A percentile compares a stretch with the other conserved stretches of the same genome.
Conservation (phyloP, 768 basidiomycete genomes). For the Lactifluus pinguis region DNA sequence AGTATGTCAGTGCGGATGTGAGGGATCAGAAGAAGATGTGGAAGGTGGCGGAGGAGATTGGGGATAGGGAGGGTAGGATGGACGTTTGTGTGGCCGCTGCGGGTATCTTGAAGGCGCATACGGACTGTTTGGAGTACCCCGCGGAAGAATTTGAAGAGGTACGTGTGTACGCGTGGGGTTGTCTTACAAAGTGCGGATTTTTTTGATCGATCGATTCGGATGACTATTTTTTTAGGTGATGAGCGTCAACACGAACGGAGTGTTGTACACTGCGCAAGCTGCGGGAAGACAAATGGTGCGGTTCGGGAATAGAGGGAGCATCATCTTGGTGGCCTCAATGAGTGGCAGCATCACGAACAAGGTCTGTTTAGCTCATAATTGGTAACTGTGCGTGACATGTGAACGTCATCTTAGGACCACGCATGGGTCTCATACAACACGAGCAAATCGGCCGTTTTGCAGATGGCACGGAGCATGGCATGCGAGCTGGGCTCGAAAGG, state of each 20-base stretch:
- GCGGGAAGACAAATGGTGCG: constrained; percentile 30
- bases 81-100: constrained; percentile 75
- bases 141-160: constrained; percentile 58
- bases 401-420: constrained; percentile 41
- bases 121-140: constrained; percentile 57
- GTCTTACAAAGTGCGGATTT: too few species aligned
- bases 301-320: constrained; percentile 31
- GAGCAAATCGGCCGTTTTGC: constrained; percentile 69
- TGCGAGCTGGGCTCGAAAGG: constrained; percentile 60
- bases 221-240: constrained; percentile 41
- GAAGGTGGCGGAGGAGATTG: constrained; percentile 48
- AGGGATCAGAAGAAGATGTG: constrained; percentile 53
- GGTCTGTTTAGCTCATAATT: constrained; percentile 29
- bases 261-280: constrained; percentile 30
- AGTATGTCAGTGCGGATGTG: constrained; percentile 61
- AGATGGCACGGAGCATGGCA: constrained; percentile 78
- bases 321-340: constrained; percentile 38
- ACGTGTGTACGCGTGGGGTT: constrained; percentile 7
- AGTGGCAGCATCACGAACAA: constrained; percentile 51
- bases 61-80: constrained; percentile 57
- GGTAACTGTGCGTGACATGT: background rate
- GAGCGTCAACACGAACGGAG: constrained; percentile 48
- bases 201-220: background rate
- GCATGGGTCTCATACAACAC: constrained; percentile 71
- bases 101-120: constrained; percentile 53